A percentile compares a stretch with the other conserved stretches of the same genome.
Conservation (phyloP, 768 basidiomycete genomes). For the Calocera cornea region DNA sequence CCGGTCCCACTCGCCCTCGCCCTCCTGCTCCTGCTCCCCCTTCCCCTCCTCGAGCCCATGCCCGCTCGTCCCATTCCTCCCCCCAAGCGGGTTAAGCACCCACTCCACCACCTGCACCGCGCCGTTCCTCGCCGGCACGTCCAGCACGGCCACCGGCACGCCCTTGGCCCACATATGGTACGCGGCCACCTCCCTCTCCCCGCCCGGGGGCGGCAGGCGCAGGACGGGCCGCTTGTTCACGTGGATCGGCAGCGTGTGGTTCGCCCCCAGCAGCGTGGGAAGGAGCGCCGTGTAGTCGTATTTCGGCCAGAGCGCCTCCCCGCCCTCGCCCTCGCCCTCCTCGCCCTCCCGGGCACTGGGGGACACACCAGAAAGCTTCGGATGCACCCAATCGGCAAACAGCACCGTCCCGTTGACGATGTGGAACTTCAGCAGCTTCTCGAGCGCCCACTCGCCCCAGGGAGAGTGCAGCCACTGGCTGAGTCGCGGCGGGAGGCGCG, state of each 20-base stretch:
- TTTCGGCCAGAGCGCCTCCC: neutral
- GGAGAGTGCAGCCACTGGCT: constrained; percentile 47
- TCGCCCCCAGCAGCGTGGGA: neutral
- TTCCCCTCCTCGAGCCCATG: neutral
- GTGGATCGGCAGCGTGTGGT: neutral
- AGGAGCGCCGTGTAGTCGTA: neutral
- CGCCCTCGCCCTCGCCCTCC: neutral
- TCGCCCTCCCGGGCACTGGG: too few species aligned
- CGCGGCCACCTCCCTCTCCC: neutral
- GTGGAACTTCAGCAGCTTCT: constrained; percentile 47
- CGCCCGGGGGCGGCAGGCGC: neutral
- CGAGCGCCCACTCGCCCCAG: constrained; percentile 37
- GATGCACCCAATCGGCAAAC: neutral
- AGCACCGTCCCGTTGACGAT: constrained; percentile 23
- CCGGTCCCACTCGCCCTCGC: neutral
- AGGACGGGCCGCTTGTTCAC: neutral
- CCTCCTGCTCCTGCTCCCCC: neutral
- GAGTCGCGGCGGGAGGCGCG: constrained; percentile 37
- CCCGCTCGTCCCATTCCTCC: neutral
- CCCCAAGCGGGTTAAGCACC: neutral
- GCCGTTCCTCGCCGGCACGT: neutral
- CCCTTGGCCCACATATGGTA: neutral
- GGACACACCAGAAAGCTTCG: neutral
- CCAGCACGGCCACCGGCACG: neutral
- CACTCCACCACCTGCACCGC: neutral